Conservation (phyloP, 164 flowering plant species). For the Paratinospora sagittata region DNA sequence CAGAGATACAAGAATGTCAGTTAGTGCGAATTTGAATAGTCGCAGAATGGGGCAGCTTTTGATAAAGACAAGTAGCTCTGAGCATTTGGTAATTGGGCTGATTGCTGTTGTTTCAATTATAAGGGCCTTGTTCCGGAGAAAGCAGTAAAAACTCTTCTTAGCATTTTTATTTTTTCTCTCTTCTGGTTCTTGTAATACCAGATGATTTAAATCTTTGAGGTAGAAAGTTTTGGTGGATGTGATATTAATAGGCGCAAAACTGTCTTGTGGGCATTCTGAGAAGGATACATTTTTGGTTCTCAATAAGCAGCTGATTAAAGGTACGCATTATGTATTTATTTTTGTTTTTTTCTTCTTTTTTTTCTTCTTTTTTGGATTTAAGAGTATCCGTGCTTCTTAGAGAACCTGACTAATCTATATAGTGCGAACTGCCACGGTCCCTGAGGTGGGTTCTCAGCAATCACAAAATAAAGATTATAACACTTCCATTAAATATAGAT, state of each 20-base stretch:
- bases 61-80: slow-evolving; percentile 61
- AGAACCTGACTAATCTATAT: too few species aligned
- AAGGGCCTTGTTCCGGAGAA: too few species aligned
- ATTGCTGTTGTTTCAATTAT: slow-evolving; percentile 52
- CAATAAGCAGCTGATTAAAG: neutral
- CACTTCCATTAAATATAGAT: too few species aligned
- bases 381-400: too few species aligned
- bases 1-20: slow-evolving; percentile 48
- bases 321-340: too few species aligned
- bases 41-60: slow-evolving; percentile 74
- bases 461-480: too few species aligned
- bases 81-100: slow-evolving; percentile 60
- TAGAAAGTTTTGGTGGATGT: too few species aligned
- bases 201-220: neutral
- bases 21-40: slow-evolving; percentile 67
- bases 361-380: too few species aligned
- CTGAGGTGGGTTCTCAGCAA: too few species aligned
- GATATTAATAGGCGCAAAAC: neutral
- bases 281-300: neutral
- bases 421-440: too few species aligned
- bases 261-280: too few species aligned
- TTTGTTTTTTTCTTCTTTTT: too few species aligned
- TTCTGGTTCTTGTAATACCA: neutral
- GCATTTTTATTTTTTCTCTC: neutral
- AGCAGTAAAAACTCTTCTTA: neutral